Evolutionary conservation across 768 basidiomycete species (phyloP), one percentile per base, ranked within the genome.

Genomic region (Naganishia friedmannii): DNA sequence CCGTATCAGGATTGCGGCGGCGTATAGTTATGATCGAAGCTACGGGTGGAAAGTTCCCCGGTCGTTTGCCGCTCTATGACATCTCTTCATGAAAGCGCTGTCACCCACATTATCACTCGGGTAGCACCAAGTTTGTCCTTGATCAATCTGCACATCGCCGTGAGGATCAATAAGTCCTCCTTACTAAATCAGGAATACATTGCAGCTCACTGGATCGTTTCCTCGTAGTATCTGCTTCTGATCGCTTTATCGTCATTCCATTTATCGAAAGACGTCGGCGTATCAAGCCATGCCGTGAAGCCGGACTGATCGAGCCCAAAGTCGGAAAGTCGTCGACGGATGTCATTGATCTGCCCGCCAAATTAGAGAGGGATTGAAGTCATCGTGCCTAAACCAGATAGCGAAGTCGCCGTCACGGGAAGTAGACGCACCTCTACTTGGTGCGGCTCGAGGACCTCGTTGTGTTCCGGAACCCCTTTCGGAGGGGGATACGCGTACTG

Each of bases 111-210:
- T 21, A 58, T 58, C 8, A 58, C 56, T n/a, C 56, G 56, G 21
- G 56, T 58, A 58, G 56, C 56, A 32, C 56, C 56, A n/a, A 58
- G 56, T 19, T 58, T 58, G 7, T 58, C n/a, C 31, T 58, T 58
- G 21, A 58, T 32, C 31, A 58, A 26, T 21, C 56, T 58, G 56
- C 28, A 32, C 28, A 53, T 53, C 53, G 53, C n/a, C 28, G 53
- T 23, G 56, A 58, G 7, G 56, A 58, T 21, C 26, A 58, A 21
- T 32, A 32, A 32, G 34, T 37, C 12, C 34, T 5, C 4, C 34
- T 37, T 32, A 58, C 26, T 21, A 4, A 23, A 23, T 3, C 56
- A 7, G 28, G 26, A 21, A 19, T 32, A 26, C 23, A 32, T 26
- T 53, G 15, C 12, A 15, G 19, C 56, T 58, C 19, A 58, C 56